Evolutionary conservation across 2,329 filamentous ascomycete genomes (phyloP).

Genomic region (Fusarium drepaniforme): DNA sequence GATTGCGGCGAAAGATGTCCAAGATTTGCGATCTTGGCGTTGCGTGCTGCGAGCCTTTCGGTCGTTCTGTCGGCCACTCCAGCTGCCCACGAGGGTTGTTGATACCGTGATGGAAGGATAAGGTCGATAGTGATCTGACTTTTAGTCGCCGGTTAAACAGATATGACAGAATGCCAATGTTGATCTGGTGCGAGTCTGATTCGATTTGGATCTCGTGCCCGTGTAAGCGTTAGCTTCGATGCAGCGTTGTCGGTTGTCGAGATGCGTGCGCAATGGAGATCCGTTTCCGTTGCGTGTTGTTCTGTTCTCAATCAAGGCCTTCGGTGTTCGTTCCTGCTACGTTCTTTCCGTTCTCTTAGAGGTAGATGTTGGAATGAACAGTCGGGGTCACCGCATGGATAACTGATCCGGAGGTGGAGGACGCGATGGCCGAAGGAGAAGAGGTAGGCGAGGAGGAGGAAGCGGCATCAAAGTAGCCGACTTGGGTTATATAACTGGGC

Average conservation of each 20-base stretch:
- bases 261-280: conserved; percentile 10
- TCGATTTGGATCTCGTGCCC: conserved; percentile 36
- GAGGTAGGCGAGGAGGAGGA: conserved; percentile 25
- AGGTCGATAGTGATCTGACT: conserved; percentile 4
- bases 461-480: conserved; percentile 37
- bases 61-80: conserved; percentile 12
- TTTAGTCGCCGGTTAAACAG: conserved; percentile 5
- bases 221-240: conserved; percentile 32
- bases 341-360: conserved; percentile 12
- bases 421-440: conserved; percentile 32
- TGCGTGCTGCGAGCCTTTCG: conserved; percentile 14
- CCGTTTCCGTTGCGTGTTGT: conserved; percentile 18
- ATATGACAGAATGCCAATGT: conserved; percentile 24
- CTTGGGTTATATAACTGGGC: conserved; percentile 8
- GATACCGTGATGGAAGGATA: conserved; percentile 24
- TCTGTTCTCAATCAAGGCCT: conserved; percentile 14
- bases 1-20: conserved; percentile 21
- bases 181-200: conserved; percentile 11
- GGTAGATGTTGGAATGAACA: conserved; percentile 12
- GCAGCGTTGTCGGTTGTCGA: conserved; percentile 3
- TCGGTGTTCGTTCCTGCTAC: conserved; percentile 2
- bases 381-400: conserved; percentile 21
- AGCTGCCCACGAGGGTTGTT: conserved; percentile 17
- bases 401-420: conserved; percentile 12
- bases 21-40: conserved; percentile 26